Conservation (phyloP, 2,329 filamentous ascomycete species). For the Colletotrichum camelliae region DNA sequence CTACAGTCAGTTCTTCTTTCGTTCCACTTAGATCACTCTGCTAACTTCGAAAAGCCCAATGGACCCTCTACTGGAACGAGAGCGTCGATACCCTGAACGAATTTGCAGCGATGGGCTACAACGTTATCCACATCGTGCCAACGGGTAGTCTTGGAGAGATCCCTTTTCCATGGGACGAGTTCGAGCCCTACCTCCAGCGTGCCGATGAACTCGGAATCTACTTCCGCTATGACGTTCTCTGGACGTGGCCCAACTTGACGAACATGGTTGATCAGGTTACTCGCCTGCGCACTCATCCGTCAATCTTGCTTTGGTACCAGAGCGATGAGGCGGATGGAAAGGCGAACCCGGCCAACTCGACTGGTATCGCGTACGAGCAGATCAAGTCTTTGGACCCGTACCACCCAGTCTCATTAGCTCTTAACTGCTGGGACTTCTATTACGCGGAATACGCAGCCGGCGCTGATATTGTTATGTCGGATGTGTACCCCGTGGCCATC, state of each 20-base stretch:
- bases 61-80: constrained; percentile 45
- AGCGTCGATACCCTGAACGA: constrained; percentile 34
- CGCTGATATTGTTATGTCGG: constrained; percentile 64
- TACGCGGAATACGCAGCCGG: constrained; percentile 59
- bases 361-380: constrained; percentile 44
- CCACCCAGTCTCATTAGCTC: constrained; percentile 62
- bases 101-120: constrained; percentile 45
- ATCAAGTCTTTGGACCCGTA: constrained; percentile 62
- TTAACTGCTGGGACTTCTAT: constrained; percentile 69
- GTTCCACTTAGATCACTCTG: rapidly evolving
- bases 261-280: constrained; percentile 14
- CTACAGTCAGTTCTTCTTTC: constrained; percentile 50
- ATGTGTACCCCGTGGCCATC: constrained; percentile 64
- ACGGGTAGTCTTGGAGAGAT: constrained; percentile 15
- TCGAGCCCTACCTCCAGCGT: constrained; percentile 27
- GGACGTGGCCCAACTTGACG: constrained; percentile 11
- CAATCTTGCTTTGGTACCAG: constrained; percentile 18
- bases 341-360: constrained; percentile 51
- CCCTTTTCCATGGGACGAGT: constrained; percentile 16
- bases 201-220: constrained; percentile 41
- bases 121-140: constrained; percentile 37
- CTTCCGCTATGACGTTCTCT: constrained; percentile 16
- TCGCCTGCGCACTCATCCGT: constrained; percentile 9
- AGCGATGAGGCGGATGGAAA: constrained; percentile 20
- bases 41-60: constrained; percentile 36